These are phyloP conservation scores for Vicia sativa DNA, from an alignment of 306 rosid species.

Conservation along the genomic window DNA sequence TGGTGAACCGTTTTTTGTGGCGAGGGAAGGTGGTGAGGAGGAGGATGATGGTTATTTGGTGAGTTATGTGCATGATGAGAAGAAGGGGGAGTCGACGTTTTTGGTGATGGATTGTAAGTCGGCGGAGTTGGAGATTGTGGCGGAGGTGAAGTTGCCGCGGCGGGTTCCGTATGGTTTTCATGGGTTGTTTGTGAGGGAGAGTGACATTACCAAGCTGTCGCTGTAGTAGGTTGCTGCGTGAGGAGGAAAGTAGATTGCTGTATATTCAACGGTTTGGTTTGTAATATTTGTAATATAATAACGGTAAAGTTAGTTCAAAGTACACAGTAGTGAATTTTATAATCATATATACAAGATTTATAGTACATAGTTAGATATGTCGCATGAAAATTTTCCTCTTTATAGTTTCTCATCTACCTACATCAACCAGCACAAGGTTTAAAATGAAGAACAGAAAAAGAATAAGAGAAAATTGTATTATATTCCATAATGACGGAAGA, in stretches of 20 bases:
- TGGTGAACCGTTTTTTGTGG: slow-evolving; percentile 88
- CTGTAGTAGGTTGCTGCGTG: not conserved
- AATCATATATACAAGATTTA: no score
- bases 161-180: slow-evolving; percentile 94
- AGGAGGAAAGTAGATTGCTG: not conserved
- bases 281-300: not conserved
- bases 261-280: not conserved
- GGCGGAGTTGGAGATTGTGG: slow-evolving; percentile 68
- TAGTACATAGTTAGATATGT: no score
- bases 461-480: no score
- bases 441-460: no score
- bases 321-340: no score
- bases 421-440: no score
- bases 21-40: slow-evolving; percentile 45
- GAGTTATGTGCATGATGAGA: slow-evolving; percentile 69
- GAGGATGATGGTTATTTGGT: slow-evolving; percentile 79
- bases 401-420: no score
- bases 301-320: no score
- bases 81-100: slow-evolving; percentile 65
- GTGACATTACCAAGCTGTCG: slow-evolving; percentile 46
- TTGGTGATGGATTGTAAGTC: slow-evolving; percentile 87
- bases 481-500: no score
- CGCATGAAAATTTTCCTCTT: no score
- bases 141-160: slow-evolving; percentile 72
- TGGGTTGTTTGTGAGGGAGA: slow-evolving; percentile 74